Evolutionary conservation across 129 eudicot genomes (phyloP).

Genomic region (Tagetes erecta): DNA sequence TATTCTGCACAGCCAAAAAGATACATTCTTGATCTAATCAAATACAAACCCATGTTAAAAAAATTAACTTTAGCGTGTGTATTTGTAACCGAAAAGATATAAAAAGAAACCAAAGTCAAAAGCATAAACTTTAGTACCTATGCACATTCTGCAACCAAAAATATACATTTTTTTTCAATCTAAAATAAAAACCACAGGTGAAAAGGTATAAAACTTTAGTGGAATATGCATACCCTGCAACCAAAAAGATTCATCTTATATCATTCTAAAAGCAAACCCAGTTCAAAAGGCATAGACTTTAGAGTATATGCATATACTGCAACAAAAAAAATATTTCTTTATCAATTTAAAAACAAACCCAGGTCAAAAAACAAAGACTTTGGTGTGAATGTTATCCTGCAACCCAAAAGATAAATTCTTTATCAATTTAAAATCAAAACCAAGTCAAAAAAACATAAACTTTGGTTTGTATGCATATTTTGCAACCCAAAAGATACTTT

Average conservation of each 20-base stretch:
- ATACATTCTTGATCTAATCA: not conserved
- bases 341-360: conserved; percentile 2
- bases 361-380: conserved; percentile 3
- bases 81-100: not conserved
- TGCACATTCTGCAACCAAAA: not conserved
- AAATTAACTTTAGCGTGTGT: not conserved
- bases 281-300: conserved; percentile 28
- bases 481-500: not conserved
- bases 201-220: conserved; percentile 40
- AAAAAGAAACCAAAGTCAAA: too few species aligned
- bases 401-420: not conserved
- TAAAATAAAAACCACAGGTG: not conserved
- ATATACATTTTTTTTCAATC: not conserved
- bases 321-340: not conserved
- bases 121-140: not conserved
- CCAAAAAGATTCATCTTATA: not conserved
- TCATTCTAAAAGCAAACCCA: conserved; percentile 14
- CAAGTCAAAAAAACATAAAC: not conserved
- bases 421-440: conserved; percentile 8
- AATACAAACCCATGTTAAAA: conserved; percentile 9
- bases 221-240: conserved; percentile 87
- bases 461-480: not conserved
- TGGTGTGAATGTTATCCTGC: conserved; percentile 46
- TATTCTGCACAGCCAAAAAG: conserved; percentile 46
- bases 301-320: conserved; percentile 73